phyloP scores from a whole-genome alignment of 805 yeast genomes.

The Cyberlindnera maclurae region DNA sequence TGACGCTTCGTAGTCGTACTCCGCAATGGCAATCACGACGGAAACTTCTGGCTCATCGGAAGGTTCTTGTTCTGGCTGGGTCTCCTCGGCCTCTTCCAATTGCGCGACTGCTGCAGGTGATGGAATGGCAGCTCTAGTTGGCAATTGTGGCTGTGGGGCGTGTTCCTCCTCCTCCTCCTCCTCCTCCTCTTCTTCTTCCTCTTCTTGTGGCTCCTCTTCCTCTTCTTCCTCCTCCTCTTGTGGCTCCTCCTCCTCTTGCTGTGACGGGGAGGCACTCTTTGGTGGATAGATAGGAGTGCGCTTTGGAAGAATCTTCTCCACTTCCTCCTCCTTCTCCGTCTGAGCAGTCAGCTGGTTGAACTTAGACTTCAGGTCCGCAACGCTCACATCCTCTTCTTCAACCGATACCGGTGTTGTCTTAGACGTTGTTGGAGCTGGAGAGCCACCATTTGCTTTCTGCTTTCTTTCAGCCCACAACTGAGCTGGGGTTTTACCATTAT shows the following conservation, averaged over 20 bases:
- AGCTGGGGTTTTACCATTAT: conserved; percentile 85
- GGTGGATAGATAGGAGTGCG: conserved; percentile 12
- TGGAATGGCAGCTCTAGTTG: conserved; percentile 17
- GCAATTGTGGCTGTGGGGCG: conserved; percentile 21
- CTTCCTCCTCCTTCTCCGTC: conserved; percentile 22
- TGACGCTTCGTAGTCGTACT: conserved; percentile 84
- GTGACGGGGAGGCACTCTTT: conserved; percentile 4
- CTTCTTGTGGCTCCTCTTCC: background rate
- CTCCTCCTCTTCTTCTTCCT: conserved; percentile 8
- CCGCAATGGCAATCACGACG: conserved; percentile 58
- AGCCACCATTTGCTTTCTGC: conserved; percentile 30
- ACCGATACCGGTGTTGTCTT: conserved; percentile 24
- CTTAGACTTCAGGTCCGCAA: conserved; percentile 30
- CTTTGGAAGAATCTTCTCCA: conserved; percentile 8
- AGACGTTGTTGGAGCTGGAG: conserved; percentile 17
- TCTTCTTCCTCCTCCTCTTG: too few relatives aligned
- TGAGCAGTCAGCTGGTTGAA: conserved; percentile 27
- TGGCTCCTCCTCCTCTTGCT: conserved; percentile 3
- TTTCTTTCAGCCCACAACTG: conserved; percentile 93
- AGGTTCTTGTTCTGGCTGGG: conserved; percentile 10
- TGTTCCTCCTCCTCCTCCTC: conserved; percentile 17
- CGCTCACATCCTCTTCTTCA: conserved; percentile 24
- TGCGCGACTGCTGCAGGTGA: conserved; percentile 16
- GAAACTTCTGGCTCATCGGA: conserved; percentile 11
- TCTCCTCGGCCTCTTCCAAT: conserved; percentile 6